These are phyloP conservation scores for Microglena sp. DNA, from an alignment of 139 green algal genomes.

Conservation along the genomic window DNA sequence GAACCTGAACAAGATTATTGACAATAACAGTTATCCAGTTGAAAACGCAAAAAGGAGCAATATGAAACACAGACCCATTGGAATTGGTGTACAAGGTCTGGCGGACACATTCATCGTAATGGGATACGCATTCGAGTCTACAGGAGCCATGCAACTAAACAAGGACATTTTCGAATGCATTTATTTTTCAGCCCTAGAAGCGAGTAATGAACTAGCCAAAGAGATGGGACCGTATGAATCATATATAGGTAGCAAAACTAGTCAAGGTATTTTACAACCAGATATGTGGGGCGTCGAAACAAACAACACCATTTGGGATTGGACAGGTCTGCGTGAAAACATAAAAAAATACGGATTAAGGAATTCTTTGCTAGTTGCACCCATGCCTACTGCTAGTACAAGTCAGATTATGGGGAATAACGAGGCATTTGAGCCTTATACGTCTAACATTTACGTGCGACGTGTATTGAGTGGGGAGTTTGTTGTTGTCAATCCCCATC, in stretches of 20 bases:
- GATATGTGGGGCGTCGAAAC: conserved; percentile 20
- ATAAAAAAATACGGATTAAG: conserved; percentile 14
- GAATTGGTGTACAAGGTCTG: conserved; percentile 27
- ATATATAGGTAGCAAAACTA: conserved; percentile 11
- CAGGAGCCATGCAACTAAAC: conserved; percentile 14
- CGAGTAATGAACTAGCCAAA: conserved; percentile 14
- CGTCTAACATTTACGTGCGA: conserved; percentile 25
- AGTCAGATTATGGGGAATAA: conserved; percentile 27
- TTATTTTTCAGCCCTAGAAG: conserved; percentile 20
- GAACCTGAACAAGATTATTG: conserved; percentile 37
- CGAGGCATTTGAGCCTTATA: conserved; percentile 31
- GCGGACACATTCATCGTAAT: conserved; percentile 27
- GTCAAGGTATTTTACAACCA: conserved; percentile 21
- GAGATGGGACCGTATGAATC: conserved; percentile 9
- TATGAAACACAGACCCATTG: conserved; percentile 25
- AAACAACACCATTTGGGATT: neutral
- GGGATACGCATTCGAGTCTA: conserved; percentile 20
- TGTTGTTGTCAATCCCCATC: conserved; percentile 23
- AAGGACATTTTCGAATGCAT: conserved; percentile 31
- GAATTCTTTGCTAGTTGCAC: conserved; percentile 23
- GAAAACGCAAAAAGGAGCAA: conserved; percentile 15
- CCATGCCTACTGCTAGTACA: conserved; percentile 27
- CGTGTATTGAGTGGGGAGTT: conserved; percentile 19
- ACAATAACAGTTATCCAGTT: conserved; percentile 28
- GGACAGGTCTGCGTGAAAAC: conserved; percentile 1